Conservation (phyloP, 306 rosid genomes). For the Sophora flavescens region DNA sequence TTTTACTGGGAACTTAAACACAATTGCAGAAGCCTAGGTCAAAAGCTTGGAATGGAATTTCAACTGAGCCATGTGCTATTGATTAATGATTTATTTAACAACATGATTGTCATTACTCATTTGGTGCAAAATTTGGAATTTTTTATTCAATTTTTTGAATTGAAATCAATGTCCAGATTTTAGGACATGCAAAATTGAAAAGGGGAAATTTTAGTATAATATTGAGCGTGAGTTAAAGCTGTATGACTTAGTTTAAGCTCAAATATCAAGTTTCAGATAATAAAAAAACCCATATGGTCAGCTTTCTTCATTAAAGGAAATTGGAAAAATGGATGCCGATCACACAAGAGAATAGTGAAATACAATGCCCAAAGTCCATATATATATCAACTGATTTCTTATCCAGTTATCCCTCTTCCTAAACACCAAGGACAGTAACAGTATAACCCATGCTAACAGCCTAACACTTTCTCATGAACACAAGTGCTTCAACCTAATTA, state of each 20-base stretch:
- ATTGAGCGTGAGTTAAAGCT: neutral
- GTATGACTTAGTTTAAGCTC: too few relatives aligned
- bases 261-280: conserved; percentile 52
- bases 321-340: neutral
- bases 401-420: neutral
- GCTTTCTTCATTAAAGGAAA: neutral
- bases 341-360: neutral
- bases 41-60: neutral
- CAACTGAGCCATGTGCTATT: neutral
- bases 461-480: neutral
- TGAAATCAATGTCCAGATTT: neutral
- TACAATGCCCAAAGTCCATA: neutral
- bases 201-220: neutral
- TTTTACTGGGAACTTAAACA: neutral
- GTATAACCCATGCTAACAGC: neutral
- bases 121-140: neutral
- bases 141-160: neutral
- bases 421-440: neutral
- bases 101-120: neutral
- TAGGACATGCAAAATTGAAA: neutral
- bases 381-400: neutral
- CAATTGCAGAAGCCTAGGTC: neutral
- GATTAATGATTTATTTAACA: neutral
- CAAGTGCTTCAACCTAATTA: neutral
- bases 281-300: neutral